Conservation (phyloP, 805 yeast genomes). For the Saccharomyces mikatae region DNA sequence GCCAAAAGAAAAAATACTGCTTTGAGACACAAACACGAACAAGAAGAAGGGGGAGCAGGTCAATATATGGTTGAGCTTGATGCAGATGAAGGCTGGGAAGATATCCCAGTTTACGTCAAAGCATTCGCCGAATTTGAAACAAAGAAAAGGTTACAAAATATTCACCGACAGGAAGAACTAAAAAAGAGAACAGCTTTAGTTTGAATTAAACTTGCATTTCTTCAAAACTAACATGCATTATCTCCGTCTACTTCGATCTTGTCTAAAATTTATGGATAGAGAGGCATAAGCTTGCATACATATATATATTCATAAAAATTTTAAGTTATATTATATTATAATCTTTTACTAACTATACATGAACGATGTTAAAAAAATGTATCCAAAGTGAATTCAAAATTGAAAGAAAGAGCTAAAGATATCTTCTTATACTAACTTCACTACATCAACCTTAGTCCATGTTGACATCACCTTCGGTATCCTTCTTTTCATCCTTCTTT, state of each 20-base stretch:
- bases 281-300: not conserved
- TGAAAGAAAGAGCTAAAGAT: not conserved
- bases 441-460: constrained; percentile 22
- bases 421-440: not conserved
- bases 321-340: not conserved
- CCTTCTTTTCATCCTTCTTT: constrained; percentile 22
- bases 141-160: constrained; percentile 39
- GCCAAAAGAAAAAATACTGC: constrained; percentile 16
- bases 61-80: constrained; percentile 11
- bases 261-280: not conserved
- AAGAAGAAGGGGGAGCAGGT: constrained; percentile 1
- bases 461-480: constrained; percentile 36
- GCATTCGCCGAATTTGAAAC: constrained; percentile 83
- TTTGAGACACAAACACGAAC: constrained; percentile 7
- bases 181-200: constrained; percentile 1
- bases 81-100: constrained; percentile 38
- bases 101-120: constrained; percentile 65
- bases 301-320: constrained; percentile 1
- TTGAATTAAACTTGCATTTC: not conserved
- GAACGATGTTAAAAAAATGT: constrained; percentile 6
- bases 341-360: constrained; percentile 6
- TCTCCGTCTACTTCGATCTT: not conserved
- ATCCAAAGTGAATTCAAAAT: not conserved
- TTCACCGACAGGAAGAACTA: constrained; percentile 10
- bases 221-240: not conserved